phyloP scores from a whole-genome alignment of 2,329 filamentous ascomycete species.

The Calonectria henricotiae region DNA sequence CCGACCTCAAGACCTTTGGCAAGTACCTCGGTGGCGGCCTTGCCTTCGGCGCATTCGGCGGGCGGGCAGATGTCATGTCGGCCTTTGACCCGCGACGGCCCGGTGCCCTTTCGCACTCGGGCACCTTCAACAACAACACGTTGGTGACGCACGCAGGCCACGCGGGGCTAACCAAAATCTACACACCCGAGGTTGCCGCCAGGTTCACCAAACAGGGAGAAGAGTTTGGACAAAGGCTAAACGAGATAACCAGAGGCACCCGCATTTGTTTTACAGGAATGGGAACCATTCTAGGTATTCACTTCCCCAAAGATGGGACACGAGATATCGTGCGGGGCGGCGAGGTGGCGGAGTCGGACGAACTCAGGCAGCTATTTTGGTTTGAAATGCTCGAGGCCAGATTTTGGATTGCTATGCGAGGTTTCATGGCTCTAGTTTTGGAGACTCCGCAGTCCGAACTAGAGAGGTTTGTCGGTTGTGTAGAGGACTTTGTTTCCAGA shows the following conservation, averaged over 20 bases:
- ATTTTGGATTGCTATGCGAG: conserved; percentile 62
- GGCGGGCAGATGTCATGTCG: conserved; percentile 72
- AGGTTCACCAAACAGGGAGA: conserved; percentile 56
- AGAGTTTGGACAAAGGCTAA: conserved; percentile 53
- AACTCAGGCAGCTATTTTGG: conserved; percentile 63
- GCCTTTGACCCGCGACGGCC: conserved; percentile 68
- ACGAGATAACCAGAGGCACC: conserved; percentile 55
- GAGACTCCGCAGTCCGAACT: conserved; percentile 60
- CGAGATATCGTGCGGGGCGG: conserved; percentile 52
- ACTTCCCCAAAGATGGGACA: conserved; percentile 56
- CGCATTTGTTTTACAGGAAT: conserved; percentile 59
- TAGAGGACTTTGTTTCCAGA: conserved; percentile 56
- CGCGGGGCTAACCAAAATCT: conserved; percentile 58
- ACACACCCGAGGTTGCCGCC: conserved; percentile 54
- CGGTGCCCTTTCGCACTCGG: conserved; percentile 68
- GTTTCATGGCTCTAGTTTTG: conserved; percentile 61
- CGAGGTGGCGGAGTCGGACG: conserved; percentile 54
- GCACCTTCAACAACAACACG: conserved; percentile 79
- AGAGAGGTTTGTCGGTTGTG: conserved; percentile 60
- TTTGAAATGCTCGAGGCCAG: conserved; percentile 64
- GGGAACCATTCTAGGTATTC: conserved; percentile 58
- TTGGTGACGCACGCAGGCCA: conserved; percentile 73
- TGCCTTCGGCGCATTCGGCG: conserved; percentile 79
- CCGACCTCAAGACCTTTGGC: conserved; percentile 77
- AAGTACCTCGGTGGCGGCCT: conserved; percentile 80